Conservation (phyloP, 73 alveolate genomes). For the Tetrahymena malaccensis region DNA sequence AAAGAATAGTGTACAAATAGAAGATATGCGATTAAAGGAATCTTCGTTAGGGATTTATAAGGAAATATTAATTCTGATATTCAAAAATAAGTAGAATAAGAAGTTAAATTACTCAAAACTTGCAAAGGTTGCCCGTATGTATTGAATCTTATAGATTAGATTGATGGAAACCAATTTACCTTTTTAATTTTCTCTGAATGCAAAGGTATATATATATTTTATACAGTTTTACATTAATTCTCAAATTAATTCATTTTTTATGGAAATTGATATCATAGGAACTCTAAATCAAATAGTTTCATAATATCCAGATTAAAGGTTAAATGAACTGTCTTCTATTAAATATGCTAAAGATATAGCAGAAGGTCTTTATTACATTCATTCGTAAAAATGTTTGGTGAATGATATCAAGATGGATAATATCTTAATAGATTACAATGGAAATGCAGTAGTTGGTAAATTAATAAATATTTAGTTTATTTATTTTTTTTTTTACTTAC, state of each 20-base stretch:
- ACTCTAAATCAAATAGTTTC: not conserved
- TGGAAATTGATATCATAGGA: not conserved
- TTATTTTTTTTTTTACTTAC: too few relatives aligned
- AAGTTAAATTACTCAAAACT: not conserved
- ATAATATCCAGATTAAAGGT: not conserved
- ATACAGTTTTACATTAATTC: too few relatives aligned
- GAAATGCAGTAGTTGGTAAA: not conserved
- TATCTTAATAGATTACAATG: not conserved
- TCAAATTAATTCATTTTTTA: not conserved
- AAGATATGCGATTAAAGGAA: not conserved
- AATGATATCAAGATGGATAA: not conserved
- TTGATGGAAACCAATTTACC: too few relatives aligned
- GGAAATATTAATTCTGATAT: not conserved
- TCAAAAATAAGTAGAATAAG: not conserved
- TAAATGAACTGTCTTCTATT: not conserved
- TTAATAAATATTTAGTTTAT: too few relatives aligned
- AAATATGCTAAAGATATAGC: not conserved
- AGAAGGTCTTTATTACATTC: not conserved
- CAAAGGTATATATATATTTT: too few relatives aligned
- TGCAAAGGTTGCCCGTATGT: not conserved
- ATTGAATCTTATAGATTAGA: too few relatives aligned
- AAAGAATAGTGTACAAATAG: not conserved
- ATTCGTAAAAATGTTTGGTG: not conserved
- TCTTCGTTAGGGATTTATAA: not conserved
- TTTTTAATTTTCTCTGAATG: too few relatives aligned